Conservation (phyloP, 345 rosid genomes). For the Salix brachista region DNA sequence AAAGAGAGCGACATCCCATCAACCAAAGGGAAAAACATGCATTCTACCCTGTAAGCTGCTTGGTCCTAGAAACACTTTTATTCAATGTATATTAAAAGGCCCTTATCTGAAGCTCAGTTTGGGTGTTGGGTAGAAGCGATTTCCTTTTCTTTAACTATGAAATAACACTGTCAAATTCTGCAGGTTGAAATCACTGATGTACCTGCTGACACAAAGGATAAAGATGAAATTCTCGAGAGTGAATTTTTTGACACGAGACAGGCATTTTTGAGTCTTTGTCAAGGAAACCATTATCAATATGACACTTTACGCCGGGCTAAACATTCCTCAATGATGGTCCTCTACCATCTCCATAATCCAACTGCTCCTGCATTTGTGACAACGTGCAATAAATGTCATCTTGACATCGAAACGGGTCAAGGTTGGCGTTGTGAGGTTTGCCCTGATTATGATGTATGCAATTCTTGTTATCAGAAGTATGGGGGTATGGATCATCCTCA, state of each 20-base stretch:
- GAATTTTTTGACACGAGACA: constrained; percentile 98
- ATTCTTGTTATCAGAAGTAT: constrained; percentile 76
- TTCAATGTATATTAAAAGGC: neutral
- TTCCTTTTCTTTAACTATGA: constrained; percentile 10
- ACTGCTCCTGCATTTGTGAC: constrained; percentile 97
- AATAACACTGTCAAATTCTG: constrained; percentile 14
- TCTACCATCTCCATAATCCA: constrained; percentile 97
- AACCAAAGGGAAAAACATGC: constrained; percentile 69
- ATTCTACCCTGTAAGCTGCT: constrained; percentile 62
- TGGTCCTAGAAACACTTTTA: neutral
- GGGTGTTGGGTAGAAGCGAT: neutral
- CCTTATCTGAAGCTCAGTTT: neutral
- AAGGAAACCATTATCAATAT: constrained; percentile 98
- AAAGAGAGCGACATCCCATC: constrained; percentile 78
- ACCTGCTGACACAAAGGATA: constrained; percentile 77
- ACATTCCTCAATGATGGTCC: constrained; percentile 99
- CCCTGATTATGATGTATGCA: constrained; percentile 93
- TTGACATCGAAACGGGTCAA: constrained; percentile 95
- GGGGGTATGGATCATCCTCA: constrained; percentile 87
- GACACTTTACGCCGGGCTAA: constrained; percentile 97
- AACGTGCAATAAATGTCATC: constrained; percentile 74
- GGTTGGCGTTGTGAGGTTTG: constrained; percentile 99
- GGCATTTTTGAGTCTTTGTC: constrained; percentile 96
- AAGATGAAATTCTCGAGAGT: constrained; percentile 95
- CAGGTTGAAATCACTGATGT: constrained; percentile 71